Evolutionary conservation across 129 eudicot species (phyloP).

Genomic region (Cynara cardunculus): DNA sequence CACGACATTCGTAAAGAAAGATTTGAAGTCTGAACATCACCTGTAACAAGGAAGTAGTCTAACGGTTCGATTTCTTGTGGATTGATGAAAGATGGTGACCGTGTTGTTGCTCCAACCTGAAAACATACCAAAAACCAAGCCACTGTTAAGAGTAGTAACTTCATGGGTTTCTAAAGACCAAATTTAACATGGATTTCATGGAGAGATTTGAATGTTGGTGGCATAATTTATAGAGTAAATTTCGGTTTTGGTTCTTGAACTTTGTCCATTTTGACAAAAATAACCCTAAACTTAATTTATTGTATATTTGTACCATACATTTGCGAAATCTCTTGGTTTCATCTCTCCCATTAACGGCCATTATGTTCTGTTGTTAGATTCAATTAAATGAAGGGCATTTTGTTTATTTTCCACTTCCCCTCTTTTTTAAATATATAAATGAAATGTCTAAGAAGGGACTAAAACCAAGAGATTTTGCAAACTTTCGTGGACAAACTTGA

Average conservation of each 20-base stretch:
- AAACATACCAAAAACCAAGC: slow-evolving; percentile 34
- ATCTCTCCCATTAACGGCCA: neutral
- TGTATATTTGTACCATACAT: neutral
- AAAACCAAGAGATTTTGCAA: neutral
- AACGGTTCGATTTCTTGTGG: slow-evolving; percentile 40
- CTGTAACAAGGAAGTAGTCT: slow-evolving; percentile 54
- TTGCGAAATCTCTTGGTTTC: neutral
- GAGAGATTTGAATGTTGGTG: slow-evolving; percentile 27
- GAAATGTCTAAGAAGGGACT: neutral
- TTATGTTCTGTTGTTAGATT: neutral
- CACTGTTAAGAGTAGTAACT: slow-evolving; percentile 22
- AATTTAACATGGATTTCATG: slow-evolving; percentile 25
- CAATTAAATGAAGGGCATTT: neutral
- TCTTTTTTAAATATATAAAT: too few relatives aligned
- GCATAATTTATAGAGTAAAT: slow-evolving; percentile 10
- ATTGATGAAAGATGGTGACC: slow-evolving; percentile 35
- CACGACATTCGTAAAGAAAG: neutral
- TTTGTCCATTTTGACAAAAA: neutral
- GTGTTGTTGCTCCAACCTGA: slow-evolving; percentile 34
- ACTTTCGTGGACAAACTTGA: neutral
- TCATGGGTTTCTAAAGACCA: slow-evolving; percentile 32
- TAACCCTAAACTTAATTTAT: neutral
- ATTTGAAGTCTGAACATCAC: slow-evolving; percentile 28
- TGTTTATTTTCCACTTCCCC: neutral
- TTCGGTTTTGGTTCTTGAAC: neutral